Conservation (phyloP, 2,329 filamentous ascomycete genomes). For the Proliferodiscus dingleyae region DNA sequence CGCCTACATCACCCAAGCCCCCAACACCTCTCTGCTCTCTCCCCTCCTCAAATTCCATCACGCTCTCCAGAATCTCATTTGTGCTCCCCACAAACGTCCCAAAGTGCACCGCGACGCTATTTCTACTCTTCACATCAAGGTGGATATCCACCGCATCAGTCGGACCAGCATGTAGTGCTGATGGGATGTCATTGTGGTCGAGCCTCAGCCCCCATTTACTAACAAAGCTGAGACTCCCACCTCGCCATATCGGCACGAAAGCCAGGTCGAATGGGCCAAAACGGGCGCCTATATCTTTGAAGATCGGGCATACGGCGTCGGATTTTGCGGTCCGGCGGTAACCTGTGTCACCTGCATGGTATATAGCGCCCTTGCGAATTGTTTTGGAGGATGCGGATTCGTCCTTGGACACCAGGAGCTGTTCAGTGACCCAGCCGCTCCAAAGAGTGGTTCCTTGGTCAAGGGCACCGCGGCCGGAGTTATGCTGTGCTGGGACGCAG, state of each 20-base stretch:
- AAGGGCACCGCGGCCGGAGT: slow-evolving; percentile 59
- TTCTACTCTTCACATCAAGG: slow-evolving; percentile 12
- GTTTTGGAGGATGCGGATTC: slow-evolving; percentile 45
- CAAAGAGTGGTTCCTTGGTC: slow-evolving; percentile 73
- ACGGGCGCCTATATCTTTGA: slow-evolving; percentile 73
- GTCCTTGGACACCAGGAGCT: slow-evolving; percentile 12
- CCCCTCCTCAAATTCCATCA: slow-evolving; percentile 21
- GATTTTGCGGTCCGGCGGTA: slow-evolving; percentile 57
- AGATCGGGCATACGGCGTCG: slow-evolving; percentile 72
- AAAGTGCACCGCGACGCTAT: slow-evolving; percentile 21
- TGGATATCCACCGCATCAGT: slow-evolving; percentile 21
- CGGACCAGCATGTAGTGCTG: slow-evolving; percentile 17
- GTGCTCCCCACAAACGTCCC: slow-evolving; percentile 22
- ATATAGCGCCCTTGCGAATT: slow-evolving; percentile 80
- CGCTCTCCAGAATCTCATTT: slow-evolving; percentile 19
- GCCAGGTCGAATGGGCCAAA: slow-evolving; percentile 85
- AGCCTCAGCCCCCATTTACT: slow-evolving; percentile 18
- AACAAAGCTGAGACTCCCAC: slow-evolving; percentile 20
- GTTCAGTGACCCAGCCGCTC: slow-evolving; percentile 74
- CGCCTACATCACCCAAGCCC: slow-evolving; percentile 5
- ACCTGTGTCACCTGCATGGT: slow-evolving; percentile 66
- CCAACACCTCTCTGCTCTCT: slow-evolving; percentile 7
- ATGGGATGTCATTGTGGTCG: slow-evolving; percentile 19
- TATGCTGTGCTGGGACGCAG: slow-evolving; percentile 81
- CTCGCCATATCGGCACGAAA: slow-evolving; percentile 74